Base-by-base conservation (phyloP, 2,329 filamentous ascomycete species). In the Alternaria hordeiaustralica region DNA sequence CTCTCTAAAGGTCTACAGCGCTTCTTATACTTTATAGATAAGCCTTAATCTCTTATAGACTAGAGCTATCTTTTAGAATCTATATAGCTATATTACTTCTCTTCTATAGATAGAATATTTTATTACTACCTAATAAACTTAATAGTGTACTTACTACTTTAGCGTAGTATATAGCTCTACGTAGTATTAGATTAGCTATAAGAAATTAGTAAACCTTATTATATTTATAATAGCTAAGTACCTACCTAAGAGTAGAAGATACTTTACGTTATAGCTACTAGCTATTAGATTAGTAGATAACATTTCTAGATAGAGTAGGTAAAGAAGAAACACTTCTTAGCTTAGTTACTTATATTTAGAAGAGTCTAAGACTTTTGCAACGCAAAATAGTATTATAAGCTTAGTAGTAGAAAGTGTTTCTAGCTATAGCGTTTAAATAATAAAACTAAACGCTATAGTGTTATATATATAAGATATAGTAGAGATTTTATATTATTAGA, bases 21-120 rank as follows among this genome's bases (percentile, higher is more conserved):
- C 21, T 26, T 33, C 46, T 50, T n/a, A 59, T 25, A 25, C 36
- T 60, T 47, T 23, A 11, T 23, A 66, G 20, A 7, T 51, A 47
- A 46, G 55, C 25, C 20, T 55, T n/a, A 51, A 67, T 62, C n/a
- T 67, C 46, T 13, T 64, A 8, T 53, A 67, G 30, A 30, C 64
- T 63, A 8, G 51, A 26, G 26, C 36, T 50, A 5, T 33, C 50
- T 46, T 21, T 44, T 5, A 65, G 20, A 6, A 65, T 59, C 36
- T n/a, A 65, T 4, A 55, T 5, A 43, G 58, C 62, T n/a, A 65
- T n/a, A 23, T 55, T 23, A 7, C 11, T 50, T 55, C 25, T 60
- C 13, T 55, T 8, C 4, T 41, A 23, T 5, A 46, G 20, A 60
- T 49, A 2, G 20, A 49, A 20, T 43, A 30, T 33, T 49, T 28